A percentile compares a stretch with the other conserved stretches of the same genome.
Conservation (phyloP, 228 moss, liverwort and hornwort genomes). For the Sphagnum fallax region DNA sequence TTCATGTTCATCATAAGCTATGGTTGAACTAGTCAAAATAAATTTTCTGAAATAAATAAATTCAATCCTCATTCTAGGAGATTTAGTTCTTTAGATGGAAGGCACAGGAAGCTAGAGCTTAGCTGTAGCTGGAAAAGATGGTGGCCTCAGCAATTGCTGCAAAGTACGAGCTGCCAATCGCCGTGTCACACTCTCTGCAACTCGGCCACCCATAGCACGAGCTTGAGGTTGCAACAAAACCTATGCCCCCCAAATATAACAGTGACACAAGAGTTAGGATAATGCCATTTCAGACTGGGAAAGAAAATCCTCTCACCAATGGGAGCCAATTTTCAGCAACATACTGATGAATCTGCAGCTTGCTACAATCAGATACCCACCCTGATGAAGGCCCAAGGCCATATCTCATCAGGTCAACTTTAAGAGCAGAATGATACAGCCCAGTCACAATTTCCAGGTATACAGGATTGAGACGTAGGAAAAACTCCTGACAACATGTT, state of each 20-base stretch:
- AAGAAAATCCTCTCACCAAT: neutral
- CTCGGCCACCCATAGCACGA: slow-evolving; percentile 86
- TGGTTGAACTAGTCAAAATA: too few species aligned
- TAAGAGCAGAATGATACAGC: too few species aligned
- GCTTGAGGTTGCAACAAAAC: slow-evolving; percentile 77
- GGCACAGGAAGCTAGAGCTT: neutral
- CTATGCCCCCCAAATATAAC: slow-evolving; percentile 16
- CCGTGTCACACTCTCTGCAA: slow-evolving; percentile 67
- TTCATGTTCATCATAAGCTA: too few species aligned
- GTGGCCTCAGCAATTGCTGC: slow-evolving; percentile 65
- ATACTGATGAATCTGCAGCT: neutral
- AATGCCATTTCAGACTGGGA: too few species aligned
- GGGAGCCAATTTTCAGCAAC: neutral
- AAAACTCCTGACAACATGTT: too few species aligned
- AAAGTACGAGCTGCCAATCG: slow-evolving; percentile 85
- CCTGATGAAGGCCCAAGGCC: neutral
- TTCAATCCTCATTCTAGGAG: too few species aligned
- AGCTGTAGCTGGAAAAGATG: slow-evolving; percentile 10
- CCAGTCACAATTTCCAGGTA: too few species aligned
- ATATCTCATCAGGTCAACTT: too few species aligned
- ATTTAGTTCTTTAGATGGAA: too few species aligned
- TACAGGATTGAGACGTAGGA: too few species aligned
- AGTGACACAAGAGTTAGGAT: neutral
- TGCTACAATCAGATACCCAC: neutral
- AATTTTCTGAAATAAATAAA: too few species aligned